These are phyloP conservation scores for Agrocybe praecox DNA, from an alignment of 768 basidiomycete genomes.

Conservation along the genomic window DNA sequence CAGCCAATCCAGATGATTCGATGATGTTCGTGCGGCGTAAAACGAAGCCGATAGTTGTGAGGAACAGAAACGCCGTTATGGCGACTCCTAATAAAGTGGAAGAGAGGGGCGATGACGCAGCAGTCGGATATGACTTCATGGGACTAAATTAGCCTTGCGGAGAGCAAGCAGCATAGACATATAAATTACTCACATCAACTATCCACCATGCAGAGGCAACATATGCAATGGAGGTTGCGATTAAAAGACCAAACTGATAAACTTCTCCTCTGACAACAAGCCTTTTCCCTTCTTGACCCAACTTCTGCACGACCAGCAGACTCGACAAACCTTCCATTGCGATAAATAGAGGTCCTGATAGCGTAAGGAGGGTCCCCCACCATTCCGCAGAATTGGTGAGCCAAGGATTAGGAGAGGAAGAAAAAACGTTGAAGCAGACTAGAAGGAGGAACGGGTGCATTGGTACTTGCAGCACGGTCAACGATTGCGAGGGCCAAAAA, in stretches of 20 bases:
- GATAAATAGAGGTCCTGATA: conserved; percentile 79
- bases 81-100: conserved; percentile 90
- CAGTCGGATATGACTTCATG: conserved; percentile 75
- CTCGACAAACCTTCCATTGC: conserved; percentile 85
- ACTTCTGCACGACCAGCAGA: conserved; percentile 77
- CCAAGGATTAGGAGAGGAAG: conserved; percentile 61
- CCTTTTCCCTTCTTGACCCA: conserved; percentile 76
- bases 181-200: conserved; percentile 58
- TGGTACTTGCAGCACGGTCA: conserved; percentile 82
- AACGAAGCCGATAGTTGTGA: conserved; percentile 90
- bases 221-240: conserved; percentile 78
- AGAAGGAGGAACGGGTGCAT: conserved; percentile 87
- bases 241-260: conserved; percentile 77
- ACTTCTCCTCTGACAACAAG: conserved; percentile 70
- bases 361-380: conserved; percentile 75
- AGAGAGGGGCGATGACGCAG: conserved; percentile 82
- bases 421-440: conserved; percentile 84
- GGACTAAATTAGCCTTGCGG: conserved; percentile 12
- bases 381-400: conserved; percentile 58
- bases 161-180: not conserved
- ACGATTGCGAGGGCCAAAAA: conserved; percentile 68
- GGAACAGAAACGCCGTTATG: conserved; percentile 85
- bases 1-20: conserved; percentile 84
- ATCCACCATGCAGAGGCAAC: conserved; percentile 89
- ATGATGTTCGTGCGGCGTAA: conserved; percentile 90